A percentile compares a stretch with the other conserved stretches of the same genome.
Conservation (phyloP, 352 stramenopile genomes). For the Pythium apleroticum region DNA sequence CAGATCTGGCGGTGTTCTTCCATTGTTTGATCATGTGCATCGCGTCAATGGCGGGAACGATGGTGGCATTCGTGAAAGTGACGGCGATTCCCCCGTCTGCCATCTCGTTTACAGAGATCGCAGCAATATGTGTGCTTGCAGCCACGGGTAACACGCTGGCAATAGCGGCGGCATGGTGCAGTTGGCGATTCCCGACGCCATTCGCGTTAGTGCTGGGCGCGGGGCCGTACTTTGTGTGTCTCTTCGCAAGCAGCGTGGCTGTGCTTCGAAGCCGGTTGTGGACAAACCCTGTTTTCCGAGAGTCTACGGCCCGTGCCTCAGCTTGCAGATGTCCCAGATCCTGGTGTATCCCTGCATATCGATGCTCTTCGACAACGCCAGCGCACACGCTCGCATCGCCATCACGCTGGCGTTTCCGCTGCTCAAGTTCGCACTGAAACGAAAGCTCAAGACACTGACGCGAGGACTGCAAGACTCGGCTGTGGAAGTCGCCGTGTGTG, state of each 20-base stretch:
- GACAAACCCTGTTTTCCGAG: not conserved
- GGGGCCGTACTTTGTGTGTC: not conserved
- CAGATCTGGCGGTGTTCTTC: not conserved
- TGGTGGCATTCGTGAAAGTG: conserved; percentile 2
- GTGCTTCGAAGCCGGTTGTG: conserved; percentile 11
- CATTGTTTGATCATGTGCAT: conserved; percentile 1
- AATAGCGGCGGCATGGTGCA: not conserved
- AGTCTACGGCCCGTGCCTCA: conserved; percentile 1
- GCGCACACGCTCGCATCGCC: conserved; percentile 1
- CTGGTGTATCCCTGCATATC: conserved; percentile 24
- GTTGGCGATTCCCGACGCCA: conserved; percentile 4
- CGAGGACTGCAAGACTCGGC: conserved; percentile 8
- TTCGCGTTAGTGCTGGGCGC: conserved; percentile 4
- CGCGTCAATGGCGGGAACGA: not conserved
- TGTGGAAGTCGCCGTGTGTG: conserved; percentile 19
- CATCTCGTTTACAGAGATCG: conserved; percentile 6
- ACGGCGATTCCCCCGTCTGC: not conserved
- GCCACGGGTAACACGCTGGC: not conserved
- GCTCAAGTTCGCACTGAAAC: conserved; percentile 25
- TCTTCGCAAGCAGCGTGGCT: not conserved
- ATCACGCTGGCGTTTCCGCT: conserved; percentile 24
- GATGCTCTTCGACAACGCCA: conserved; percentile 23
- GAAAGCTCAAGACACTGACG: not conserved
- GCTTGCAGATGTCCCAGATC: conserved; percentile 14
- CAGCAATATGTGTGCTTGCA: not conserved